Percentiles rank a stretch among this genome's conserved stretches.
phyloP scores from a whole-genome alignment of 2,329 filamentous ascomycete genomes.

The Phoma sp. region DNA sequence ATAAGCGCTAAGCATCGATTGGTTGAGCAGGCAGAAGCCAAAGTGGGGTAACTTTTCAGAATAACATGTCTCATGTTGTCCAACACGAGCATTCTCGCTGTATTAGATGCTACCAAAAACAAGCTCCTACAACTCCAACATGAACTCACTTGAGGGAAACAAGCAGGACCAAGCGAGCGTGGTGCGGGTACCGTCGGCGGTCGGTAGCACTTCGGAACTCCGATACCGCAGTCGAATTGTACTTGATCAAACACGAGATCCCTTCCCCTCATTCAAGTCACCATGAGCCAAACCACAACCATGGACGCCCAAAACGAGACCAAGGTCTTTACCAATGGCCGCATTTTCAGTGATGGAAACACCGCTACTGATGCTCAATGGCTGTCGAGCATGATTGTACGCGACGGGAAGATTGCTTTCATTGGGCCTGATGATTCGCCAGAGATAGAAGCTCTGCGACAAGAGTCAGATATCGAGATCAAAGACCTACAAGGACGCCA shows the following conservation, averaged over 20 bases:
- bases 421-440: conserved; percentile 42
- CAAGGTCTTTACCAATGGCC: conserved; percentile 38
- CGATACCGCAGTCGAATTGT: conserved; percentile 17
- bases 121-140: not conserved
- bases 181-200: conserved; percentile 7
- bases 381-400: conserved; percentile 48
- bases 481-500: conserved; percentile 48
- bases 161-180: conserved; percentile 3
- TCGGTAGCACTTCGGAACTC: conserved; percentile 24
- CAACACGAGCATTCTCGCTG: not conserved
- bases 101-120: not conserved
- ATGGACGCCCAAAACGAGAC: conserved; percentile 12
- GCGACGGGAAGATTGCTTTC: conserved; percentile 51
- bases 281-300: not conserved
- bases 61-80: not conserved
- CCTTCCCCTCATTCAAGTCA: conserved; percentile 1
- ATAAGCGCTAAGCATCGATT: conserved; percentile 10
- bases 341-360: conserved; percentile 27
- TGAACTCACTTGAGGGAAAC: not conserved
- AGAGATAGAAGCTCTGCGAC: conserved; percentile 36
- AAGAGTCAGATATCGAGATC: conserved; percentile 23
- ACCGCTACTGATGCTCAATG: conserved; percentile 15
- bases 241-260: conserved; percentile 15
- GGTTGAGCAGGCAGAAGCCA: not conserved
- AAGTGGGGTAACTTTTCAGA: not conserved